A percentile compares a stretch with the other conserved stretches of the same genome.
Conservation (phyloP, 208 protist species). For the Trichomonas tenax region DNA sequence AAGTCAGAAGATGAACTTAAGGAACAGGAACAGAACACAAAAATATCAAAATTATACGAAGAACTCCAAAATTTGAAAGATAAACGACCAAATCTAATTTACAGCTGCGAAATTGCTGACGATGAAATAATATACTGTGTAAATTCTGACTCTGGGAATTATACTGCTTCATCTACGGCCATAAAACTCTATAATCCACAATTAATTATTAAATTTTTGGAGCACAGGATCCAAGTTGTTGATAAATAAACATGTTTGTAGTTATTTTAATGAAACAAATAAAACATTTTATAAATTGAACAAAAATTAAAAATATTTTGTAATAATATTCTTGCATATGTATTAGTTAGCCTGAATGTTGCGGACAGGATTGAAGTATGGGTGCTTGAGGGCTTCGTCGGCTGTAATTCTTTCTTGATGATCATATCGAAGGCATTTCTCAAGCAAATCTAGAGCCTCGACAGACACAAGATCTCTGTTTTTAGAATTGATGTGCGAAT, state of each 20-base stretch:
- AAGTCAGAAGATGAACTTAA: background rate
- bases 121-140: background rate
- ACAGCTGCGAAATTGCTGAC: background rate
- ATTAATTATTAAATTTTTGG: background rate
- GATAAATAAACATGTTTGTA: background rate
- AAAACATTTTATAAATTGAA: background rate
- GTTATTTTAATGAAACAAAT: background rate
- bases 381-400: constrained; percentile 88
- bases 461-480: constrained; percentile 81
- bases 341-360: background rate
- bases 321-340: background rate
- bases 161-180: background rate
- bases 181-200: background rate
- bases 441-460: constrained; percentile 91
- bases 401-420: constrained; percentile 75
- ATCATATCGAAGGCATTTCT: constrained; percentile 72
- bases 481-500: constrained; percentile 53
- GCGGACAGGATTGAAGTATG: constrained; percentile 83
- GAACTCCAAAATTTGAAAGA: background rate
- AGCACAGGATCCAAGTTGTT: background rate
- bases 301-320: background rate
- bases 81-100: background rate
- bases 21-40: background rate
- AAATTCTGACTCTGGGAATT: background rate
- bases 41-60: background rate